phyloP scores from a whole-genome alignment of 306 rosid genomes.

The Mimosa pudica region DNA sequence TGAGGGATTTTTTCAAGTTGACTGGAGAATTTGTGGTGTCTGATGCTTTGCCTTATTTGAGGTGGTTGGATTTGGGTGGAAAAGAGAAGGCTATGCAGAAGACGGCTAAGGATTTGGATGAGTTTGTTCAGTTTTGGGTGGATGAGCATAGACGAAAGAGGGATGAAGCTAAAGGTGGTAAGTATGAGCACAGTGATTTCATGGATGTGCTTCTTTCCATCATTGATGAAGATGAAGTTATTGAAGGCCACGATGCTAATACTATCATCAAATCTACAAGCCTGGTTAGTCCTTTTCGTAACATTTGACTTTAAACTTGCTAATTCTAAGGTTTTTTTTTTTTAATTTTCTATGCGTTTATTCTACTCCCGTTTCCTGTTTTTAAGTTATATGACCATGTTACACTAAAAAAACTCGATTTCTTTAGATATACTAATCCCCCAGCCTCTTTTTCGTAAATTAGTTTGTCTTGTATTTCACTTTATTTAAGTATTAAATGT shows the following conservation, averaged over 20 bases:
- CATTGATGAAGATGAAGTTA: background rate
- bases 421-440: too few species aligned
- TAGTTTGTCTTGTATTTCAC: too few species aligned
- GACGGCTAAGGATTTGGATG: constrained; percentile 34
- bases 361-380: too few species aligned
- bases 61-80: constrained; percentile 57
- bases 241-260: constrained; percentile 14
- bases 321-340: background rate
- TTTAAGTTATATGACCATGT: too few species aligned
- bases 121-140: constrained; percentile 18
- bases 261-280: constrained; percentile 37
- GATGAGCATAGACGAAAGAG: constrained; percentile 39
- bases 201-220: constrained; percentile 41
- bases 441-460: too few species aligned
- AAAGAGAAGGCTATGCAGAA: constrained; percentile 41
- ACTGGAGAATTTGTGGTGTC: constrained; percentile 10
- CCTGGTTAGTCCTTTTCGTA: background rate
- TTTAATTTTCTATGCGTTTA: background rate
- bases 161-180: too few species aligned
- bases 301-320: too few species aligned
- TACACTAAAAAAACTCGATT: too few species aligned
- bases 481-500: too few species aligned
- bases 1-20: constrained; percentile 17
- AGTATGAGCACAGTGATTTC: constrained; percentile 6
- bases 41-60: constrained; percentile 40